Conservation (phyloP, 2,329 filamentous ascomycete genomes). For the Coniella vitis region DNA sequence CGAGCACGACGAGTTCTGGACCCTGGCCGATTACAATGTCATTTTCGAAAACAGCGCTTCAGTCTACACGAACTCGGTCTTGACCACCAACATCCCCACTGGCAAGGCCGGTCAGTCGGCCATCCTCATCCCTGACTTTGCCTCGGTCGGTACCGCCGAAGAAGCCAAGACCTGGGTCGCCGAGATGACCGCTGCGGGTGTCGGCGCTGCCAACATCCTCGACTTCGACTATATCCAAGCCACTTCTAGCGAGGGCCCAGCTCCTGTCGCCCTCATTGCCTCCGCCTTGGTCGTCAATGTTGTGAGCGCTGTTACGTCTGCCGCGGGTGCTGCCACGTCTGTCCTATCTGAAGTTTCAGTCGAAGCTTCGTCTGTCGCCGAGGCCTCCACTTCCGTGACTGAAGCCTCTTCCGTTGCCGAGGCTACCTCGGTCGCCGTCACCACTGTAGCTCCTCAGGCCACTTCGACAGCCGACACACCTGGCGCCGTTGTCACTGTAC, state of each 20-base stretch:
- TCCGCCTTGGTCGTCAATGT: neutral
- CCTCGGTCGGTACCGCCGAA: neutral
- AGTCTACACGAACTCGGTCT: neutral
- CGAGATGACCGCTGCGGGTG: neutral
- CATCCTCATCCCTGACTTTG: constrained; percentile 5
- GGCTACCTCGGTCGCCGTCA: neutral
- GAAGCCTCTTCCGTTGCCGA: neutral
- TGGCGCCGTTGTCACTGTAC: too few species aligned
- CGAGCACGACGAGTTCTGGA: constrained; percentile 3
- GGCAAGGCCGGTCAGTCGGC: constrained; percentile 5
- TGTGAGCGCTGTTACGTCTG: neutral
- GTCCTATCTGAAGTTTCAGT: neutral
- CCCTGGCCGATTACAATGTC: constrained; percentile 2
- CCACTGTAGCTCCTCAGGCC: neutral
- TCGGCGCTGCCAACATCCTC: constrained; percentile 4
- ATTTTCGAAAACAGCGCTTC: constrained; percentile 7
- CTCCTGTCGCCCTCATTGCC: neutral
- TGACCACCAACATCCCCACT: constrained; percentile 1
- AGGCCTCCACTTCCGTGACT: neutral
- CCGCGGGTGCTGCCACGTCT: neutral
- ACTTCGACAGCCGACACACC: neutral
- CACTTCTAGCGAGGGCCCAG: neutral
- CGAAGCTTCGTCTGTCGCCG: neutral
- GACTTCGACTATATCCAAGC: constrained; percentile 5
- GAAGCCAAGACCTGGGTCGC: constrained; percentile 2